phyloP scores from a whole-genome alignment of 2,329 filamentous ascomycete species.

The Beauveria varroae region DNA sequence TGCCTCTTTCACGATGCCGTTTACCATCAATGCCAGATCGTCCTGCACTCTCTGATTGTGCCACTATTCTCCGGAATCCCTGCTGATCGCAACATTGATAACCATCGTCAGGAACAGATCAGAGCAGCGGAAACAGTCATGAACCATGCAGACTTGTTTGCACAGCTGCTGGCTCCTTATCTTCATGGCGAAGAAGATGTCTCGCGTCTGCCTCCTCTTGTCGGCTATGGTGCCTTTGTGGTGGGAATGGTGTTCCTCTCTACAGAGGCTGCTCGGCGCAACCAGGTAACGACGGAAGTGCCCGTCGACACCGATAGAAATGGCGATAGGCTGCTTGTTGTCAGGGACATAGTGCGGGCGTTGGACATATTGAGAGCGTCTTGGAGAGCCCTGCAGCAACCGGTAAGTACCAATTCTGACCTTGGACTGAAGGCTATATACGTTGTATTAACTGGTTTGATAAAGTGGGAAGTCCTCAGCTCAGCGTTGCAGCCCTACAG shows the following conservation, averaged over 20 bases:
- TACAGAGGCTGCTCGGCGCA: neutral
- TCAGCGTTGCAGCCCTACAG: neutral
- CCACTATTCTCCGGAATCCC: slow-evolving; percentile 1
- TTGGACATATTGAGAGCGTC: neutral
- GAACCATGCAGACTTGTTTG: neutral
- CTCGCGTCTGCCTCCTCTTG: slow-evolving; percentile 1
- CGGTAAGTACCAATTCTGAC: neutral
- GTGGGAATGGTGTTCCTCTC: slow-evolving; percentile 1
- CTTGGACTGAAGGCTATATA: too few relatives aligned
- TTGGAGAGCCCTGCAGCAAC: slow-evolving; percentile 4
- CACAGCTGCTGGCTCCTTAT: neutral
- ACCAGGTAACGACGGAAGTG: neutral
- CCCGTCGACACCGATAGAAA: neutral
- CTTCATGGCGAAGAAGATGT: neutral
- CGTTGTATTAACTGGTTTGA: neutral
- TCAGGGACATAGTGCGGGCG: neutral
- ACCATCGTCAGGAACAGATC: neutral
- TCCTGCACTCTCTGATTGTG: neutral
- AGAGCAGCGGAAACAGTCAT: neutral
- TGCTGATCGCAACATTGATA: neutral
- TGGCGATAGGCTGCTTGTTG: neutral
- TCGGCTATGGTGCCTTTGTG: slow-evolving; percentile 1
- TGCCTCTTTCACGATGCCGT: neutral
- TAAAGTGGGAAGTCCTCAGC: neutral
- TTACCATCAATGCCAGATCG: slow-evolving; percentile 5